Conservation (phyloP, 345 rosid genomes). For the Hibiscus syriacus region DNA sequence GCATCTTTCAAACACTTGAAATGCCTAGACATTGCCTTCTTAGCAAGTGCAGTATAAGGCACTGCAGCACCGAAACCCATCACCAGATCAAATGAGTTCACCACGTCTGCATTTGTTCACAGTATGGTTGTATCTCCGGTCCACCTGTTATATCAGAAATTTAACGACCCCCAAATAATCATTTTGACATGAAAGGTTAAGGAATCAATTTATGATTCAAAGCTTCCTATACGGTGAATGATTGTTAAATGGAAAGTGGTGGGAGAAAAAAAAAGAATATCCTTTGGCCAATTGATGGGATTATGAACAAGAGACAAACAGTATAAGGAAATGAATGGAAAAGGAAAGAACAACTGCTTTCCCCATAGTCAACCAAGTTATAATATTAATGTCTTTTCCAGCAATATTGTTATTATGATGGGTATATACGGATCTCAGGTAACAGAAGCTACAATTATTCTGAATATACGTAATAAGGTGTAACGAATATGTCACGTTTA, state of each 20-base stretch:
- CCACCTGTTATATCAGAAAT: conserved; percentile 51
- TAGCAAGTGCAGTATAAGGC: conserved; percentile 89
- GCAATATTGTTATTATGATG: no score
- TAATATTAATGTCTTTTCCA: neutral
- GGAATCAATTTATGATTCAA: conserved; percentile 1
- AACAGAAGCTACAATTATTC: no score
- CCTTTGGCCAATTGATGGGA: neutral
- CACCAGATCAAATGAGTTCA: conserved; percentile 85
- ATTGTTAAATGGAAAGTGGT: neutral
- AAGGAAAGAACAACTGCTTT: neutral
- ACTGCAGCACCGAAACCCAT: conserved; percentile 89
- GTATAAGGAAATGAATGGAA: neutral
- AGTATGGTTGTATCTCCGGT: conserved; percentile 80
- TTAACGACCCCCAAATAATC: no score
- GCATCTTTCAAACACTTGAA: conserved; percentile 90
- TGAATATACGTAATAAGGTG: no score
- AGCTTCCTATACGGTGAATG: neutral
- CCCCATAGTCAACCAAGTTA: neutral
- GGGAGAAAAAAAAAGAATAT: neutral
- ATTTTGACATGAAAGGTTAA: neutral
- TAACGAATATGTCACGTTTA: neutral
- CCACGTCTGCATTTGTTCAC: conserved; percentile 96
- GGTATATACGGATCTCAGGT: no score
- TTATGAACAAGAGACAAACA: neutral
- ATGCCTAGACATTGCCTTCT: conserved; percentile 26